phyloP scores from a whole-genome alignment of 352 stramenopile species.

The Phytophthora pistaciae region DNA sequence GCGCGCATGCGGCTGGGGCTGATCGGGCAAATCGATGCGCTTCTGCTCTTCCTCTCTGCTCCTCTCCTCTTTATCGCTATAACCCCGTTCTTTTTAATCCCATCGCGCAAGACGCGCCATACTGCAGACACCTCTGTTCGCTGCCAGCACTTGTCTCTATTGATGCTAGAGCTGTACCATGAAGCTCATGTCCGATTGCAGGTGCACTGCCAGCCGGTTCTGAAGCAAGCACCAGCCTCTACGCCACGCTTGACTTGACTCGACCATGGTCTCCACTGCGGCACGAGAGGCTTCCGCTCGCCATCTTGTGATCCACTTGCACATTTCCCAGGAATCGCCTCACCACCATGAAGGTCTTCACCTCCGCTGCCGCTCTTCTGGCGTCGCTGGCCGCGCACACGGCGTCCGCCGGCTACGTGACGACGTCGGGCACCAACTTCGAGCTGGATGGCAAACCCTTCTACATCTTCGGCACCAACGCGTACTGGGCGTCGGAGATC shows the following conservation, averaged over 20 bases:
- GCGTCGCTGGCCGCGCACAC: constrained; percentile 13
- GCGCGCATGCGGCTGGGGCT: constrained; percentile 9
- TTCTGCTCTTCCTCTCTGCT: not conserved
- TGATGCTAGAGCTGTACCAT: not conserved
- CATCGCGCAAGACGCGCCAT: not conserved
- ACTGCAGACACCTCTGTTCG: not conserved
- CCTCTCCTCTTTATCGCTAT: constrained; percentile 1
- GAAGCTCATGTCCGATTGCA: not conserved
- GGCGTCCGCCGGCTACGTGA: constrained; percentile 32
- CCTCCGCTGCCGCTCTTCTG: constrained; percentile 19
- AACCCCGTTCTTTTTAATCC: not conserved
- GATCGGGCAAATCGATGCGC: constrained; percentile 18
- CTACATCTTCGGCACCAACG: constrained; percentile 46
- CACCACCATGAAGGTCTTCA: constrained; percentile 38
- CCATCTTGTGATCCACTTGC: constrained; percentile 29
- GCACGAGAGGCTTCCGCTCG: not conserved
- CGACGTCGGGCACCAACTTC: constrained; percentile 40
- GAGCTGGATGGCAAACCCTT: constrained; percentile 38
- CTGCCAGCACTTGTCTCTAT: not conserved
- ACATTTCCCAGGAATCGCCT: constrained; percentile 17
- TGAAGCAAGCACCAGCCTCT: constrained; percentile 25
- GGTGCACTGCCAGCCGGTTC: constrained; percentile 17
- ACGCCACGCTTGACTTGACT: constrained; percentile 6
- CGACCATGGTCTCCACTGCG: constrained; percentile 15
- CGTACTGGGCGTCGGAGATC: constrained; percentile 42